Percentiles rank a stretch among this genome's conserved stretches.
Evolutionary conservation across 2,329 filamentous ascomycete genomes (phyloP).

Genomic region (Phoma sp.): DNA sequence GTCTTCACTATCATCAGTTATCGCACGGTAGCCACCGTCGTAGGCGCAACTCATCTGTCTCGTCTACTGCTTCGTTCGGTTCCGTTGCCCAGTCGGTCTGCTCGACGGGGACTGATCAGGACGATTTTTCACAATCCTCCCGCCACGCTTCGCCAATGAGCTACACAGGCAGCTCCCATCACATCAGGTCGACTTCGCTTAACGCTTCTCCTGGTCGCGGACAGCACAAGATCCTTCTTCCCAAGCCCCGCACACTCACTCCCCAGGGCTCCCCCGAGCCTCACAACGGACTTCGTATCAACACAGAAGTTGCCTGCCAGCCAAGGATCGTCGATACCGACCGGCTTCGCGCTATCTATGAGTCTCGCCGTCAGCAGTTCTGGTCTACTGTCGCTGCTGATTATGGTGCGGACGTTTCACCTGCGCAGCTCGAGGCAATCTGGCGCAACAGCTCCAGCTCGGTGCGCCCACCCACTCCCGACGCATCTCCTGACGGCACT

Average conservation of each 20-base stretch:
- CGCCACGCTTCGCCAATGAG: conserved; percentile 51
- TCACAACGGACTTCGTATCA: conserved; percentile 50
- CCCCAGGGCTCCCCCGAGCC: conserved; percentile 48
- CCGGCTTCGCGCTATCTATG: conserved; percentile 73
- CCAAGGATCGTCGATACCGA: conserved; percentile 65
- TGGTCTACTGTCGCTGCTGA: conserved; percentile 75
- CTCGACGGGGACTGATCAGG: conserved; percentile 44
- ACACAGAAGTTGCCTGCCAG: conserved; percentile 53
- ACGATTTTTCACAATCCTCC: conserved; percentile 46
- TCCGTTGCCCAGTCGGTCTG: conserved; percentile 49
- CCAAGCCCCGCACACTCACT: conserved; percentile 64
- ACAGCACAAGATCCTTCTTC: conserved; percentile 60
- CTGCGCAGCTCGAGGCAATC: conserved; percentile 71
- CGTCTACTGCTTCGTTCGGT: conserved; percentile 58
- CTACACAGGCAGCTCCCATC: conserved; percentile 51
- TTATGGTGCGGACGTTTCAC: conserved; percentile 69
- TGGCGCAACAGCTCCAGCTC: conserved; percentile 56
- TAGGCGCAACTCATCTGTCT: conserved; percentile 75
- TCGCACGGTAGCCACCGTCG: conserved; percentile 82
- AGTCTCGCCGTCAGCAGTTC: conserved; percentile 72
- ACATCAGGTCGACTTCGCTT: conserved; percentile 39
- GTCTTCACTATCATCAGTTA: conserved; percentile 85
- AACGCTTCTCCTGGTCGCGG: conserved; percentile 63
- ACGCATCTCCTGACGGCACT: conserved; percentile 48
- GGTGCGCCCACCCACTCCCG: conserved; percentile 47